Evolutionary conservation across 2,329 filamentous ascomycete genomes (phyloP), one percentile per base, ranked within the genome.

Genomic region (Alternaria sp.): DNA sequence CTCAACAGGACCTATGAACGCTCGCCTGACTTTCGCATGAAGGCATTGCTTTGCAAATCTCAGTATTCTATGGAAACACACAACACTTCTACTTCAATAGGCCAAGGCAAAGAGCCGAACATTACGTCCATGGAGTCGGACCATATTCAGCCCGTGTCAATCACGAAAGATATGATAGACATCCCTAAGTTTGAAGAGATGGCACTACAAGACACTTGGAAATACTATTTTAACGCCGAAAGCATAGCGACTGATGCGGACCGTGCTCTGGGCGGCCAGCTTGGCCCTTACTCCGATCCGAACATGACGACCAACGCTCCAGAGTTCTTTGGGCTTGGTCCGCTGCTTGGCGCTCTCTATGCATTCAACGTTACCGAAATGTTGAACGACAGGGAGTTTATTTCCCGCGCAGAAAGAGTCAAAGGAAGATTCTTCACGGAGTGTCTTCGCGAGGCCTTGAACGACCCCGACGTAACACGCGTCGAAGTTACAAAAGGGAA

Each of bases 371-470:
- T 44, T 18, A 44, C 41, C 41, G 41, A 18, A 18, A 20, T 44
- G 41, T 20, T 44, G n/a, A 6, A 44, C 6, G 41, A 44, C 41
- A 37, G 7, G 33, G 33, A 37, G n/a, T 10, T 25, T n/a, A 65
- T 41, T 3, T 70, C 12, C 57, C 56, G 3, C 6, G 66, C 67
- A 12, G 57, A 44, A 12, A 59, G 49, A 26, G 50, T 67, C n/a
- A 74, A 71, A 51, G 64, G 69, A 12, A 65, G 71, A 5, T 63
- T 72, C 23, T 69, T 71, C 6, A 62, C 56, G 15, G 68, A 74
- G 30, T 51, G 43, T 4, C 14, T 72, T 2, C 65, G 60, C n/a
- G 63, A 67, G 12, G 51, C 70, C 5, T 30, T 72, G 11, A 54
- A 25, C 10, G 20, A 43, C 12, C 30, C 60, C 3, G 37, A 65